A percentile compares a stretch with the other conserved stretches of the same genome.
Conservation (phyloP, 345 rosid species). For the Camelina hispida region DNA sequence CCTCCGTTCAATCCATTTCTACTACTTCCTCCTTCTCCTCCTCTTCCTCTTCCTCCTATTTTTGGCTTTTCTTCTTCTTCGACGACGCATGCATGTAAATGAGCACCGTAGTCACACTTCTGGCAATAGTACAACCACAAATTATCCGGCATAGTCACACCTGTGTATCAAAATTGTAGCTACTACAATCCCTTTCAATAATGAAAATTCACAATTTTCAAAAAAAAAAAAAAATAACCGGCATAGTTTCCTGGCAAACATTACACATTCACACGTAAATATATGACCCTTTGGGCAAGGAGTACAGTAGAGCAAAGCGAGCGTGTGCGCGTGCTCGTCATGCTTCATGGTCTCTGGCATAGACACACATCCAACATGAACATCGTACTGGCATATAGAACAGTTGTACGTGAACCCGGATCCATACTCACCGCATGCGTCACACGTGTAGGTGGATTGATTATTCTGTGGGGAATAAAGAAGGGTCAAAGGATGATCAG, state of each 20-base stretch:
- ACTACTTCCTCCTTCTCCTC: constrained; percentile 3
- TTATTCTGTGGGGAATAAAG: constrained; percentile 2
- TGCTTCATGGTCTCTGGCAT: constrained; percentile 3
- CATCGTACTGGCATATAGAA: not conserved
- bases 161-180: too few species aligned
- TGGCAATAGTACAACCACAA: not conserved
- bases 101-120: constrained; percentile 4
- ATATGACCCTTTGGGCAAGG: not conserved
- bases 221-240: too few species aligned
- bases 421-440: constrained; percentile 8
- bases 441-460: constrained; percentile 1
- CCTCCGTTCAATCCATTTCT: not conserved
- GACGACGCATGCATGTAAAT: not conserved
- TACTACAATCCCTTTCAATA: too few species aligned
- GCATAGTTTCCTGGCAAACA: constrained; percentile 5
- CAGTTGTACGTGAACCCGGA: constrained; percentile 5
- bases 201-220: too few species aligned
- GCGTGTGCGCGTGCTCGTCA: not conserved
- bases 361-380: constrained; percentile 15
- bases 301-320: not conserved
- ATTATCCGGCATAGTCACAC: not conserved
- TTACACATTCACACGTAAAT: not conserved
- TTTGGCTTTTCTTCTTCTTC: constrained; percentile 6
- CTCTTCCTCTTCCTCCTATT: not conserved
- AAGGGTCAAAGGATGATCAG: constrained; percentile 11